Percentiles rank a stretch among this genome's conserved stretches.
phyloP scores from a whole-genome alignment of 306 rosid genomes.

The Vigna unguiculata region DNA sequence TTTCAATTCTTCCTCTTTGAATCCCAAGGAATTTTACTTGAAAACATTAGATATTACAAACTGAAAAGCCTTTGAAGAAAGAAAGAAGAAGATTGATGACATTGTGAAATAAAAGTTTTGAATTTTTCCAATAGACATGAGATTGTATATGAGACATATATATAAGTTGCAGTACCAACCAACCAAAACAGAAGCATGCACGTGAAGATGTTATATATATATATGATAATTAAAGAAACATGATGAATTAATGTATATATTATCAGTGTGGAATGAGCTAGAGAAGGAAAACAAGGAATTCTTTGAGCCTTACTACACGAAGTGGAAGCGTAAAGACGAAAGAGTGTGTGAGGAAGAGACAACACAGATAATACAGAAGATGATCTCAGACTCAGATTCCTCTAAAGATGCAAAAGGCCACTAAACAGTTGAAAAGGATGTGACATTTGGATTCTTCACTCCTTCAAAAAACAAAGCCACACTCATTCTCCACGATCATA shows the following conservation, averaged over 20 bases:
- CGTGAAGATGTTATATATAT: not conserved
- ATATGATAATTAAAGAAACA: not conserved
- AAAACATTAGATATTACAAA: not conserved
- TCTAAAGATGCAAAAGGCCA: constrained; percentile 57
- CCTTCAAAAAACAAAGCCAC: not conserved
- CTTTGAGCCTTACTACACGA: constrained; percentile 75
- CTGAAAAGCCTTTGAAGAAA: too few species aligned
- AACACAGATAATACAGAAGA: constrained; percentile 61
- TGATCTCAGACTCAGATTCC: constrained; percentile 61
- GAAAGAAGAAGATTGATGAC: not conserved
- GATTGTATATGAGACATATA: too few species aligned
- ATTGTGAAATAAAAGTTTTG: not conserved
- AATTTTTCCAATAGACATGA: too few species aligned
- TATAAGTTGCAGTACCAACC: not conserved
- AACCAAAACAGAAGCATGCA: not conserved
- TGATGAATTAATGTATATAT: not conserved
- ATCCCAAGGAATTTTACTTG: not conserved
- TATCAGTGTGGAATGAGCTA: constrained; percentile 83
- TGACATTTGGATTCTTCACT: not conserved
- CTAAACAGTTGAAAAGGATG: constrained; percentile 46
- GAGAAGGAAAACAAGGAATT: constrained; percentile 85
- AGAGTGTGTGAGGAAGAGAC: constrained; percentile 79
- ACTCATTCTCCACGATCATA: too few species aligned
- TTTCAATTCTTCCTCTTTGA: not conserved
- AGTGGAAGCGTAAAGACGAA: constrained; percentile 53